Percentiles rank a stretch among this genome's conserved stretches.
These are phyloP conservation scores for Punica granatum DNA, from an alignment of 345 rosid species.

Conservation along the genomic window DNA sequence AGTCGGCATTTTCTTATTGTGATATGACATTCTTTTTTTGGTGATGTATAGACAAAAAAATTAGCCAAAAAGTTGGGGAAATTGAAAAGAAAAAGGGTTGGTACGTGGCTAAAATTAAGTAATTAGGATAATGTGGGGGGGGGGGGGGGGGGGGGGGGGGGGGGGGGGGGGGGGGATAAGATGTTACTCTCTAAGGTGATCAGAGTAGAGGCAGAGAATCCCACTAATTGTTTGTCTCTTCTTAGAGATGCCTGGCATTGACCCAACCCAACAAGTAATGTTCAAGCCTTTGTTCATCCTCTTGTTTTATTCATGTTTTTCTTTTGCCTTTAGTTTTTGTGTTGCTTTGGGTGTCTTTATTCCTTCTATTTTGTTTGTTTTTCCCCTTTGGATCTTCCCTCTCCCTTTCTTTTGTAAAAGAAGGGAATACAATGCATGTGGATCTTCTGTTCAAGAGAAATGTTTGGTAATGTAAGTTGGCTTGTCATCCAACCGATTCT, in stretches of 20 bases:
- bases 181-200: too few species aligned
- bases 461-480: background rate
- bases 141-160: too few species aligned
- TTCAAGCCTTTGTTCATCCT: background rate
- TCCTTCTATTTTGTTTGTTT: background rate
- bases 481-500: background rate
- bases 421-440: conserved; percentile 2
- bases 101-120: background rate
- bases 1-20: background rate
- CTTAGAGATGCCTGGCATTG: too few species aligned
- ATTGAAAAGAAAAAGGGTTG: background rate
- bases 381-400: background rate
- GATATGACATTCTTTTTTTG: too few species aligned
- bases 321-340: background rate
- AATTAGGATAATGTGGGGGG: too few species aligned
- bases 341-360: conserved; percentile 8
- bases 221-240: background rate
- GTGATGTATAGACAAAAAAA: background rate
- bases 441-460: background rate
- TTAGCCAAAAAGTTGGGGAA: background rate
- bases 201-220: background rate
- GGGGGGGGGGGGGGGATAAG: too few species aligned
- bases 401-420: background rate
- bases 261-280: too few species aligned
- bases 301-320: conserved; percentile 1